phyloP scores from a whole-genome alignment of 345 rosid species.

The Eucalyptus pauciflora region DNA sequence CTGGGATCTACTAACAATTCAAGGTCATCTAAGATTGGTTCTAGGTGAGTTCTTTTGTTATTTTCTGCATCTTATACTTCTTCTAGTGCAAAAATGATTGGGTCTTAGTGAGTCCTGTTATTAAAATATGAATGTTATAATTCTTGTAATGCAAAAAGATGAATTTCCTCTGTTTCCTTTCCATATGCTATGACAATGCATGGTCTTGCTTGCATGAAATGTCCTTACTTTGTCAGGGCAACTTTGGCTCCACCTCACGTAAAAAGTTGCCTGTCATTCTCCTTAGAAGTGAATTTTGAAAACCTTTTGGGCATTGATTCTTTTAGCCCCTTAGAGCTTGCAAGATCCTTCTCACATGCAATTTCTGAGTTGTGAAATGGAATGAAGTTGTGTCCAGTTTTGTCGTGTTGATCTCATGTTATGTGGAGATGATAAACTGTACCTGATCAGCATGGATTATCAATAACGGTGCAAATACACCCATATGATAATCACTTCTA shows the following conservation, averaged over 20 bases:
- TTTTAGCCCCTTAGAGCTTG: neutral
- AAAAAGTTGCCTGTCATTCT: neutral
- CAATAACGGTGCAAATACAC: neutral
- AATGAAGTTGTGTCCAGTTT: neutral
- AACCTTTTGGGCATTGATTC: neutral
- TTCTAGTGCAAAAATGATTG: neutral
- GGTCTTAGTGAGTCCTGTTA: neutral
- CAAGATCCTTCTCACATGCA: neutral
- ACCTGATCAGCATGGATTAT: neutral
- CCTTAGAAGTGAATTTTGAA: neutral
- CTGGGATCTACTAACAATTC: slow-evolving; percentile 45
- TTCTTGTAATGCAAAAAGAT: neutral
- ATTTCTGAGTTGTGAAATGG: neutral
- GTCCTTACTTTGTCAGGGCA: neutral
- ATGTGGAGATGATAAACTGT: neutral
- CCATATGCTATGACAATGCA: neutral
- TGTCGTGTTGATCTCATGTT: neutral
- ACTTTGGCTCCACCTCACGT: neutral
- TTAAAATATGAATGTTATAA: neutral
- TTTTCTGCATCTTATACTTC: neutral
- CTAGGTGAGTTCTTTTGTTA: neutral
- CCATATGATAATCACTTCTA: neutral
- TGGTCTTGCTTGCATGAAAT: neutral
- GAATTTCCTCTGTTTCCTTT: neutral
- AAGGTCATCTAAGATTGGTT: slow-evolving; percentile 27